Evolutionary conservation across 805 yeast genomes (phyloP), one percentile per base, ranked within the genome.

Genomic region (Wickerhamomyces tratensis): DNA sequence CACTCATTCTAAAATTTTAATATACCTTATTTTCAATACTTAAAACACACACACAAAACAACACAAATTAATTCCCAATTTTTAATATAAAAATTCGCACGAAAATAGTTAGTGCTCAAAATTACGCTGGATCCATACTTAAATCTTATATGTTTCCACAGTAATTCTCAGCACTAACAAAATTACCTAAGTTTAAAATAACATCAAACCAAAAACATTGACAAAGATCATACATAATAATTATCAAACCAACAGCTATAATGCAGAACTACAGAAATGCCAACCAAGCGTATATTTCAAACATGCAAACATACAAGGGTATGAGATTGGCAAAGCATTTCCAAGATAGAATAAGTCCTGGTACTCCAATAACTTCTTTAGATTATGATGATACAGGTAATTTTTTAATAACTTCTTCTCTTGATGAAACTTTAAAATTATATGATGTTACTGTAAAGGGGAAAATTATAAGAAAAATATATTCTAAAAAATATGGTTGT

Each of bases 401-500:
- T 49, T 82, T 68, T 58, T 67, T 86, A 33, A 62, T 93, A 33
- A 73, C 94, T 2, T 68, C 93, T 0, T 87, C 95, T 5, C 77
- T 79, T 7, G 94, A 86, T 62, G 91, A 86, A 56, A 70, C 84
- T 26, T 79, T 93, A 52, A 94, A 87, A 53, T 64, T 93, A 15
- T 91, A 87, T 59, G 95, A 91, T 62, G 67, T 73, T n/a, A 66
- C 74, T 15, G 64, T 74, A 33, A 71, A 72, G 46, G 97, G 96
- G 6, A 68, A 72, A 42, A 83, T 79, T 47, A 53, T 71, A 37
- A 84, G 81, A 51, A 76, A 87, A 5, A 72, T 86, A 8, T 81
- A 76, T 45, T 81, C 93, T 29, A 89, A 88, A 63, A 93, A 93
- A 57, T 93, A 93, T 53, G 98, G 98, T 1, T 85, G 88, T 44